Evolutionary conservation across 75 land plant species (phyloP).

Genomic region (Pinus albicaulis): DNA sequence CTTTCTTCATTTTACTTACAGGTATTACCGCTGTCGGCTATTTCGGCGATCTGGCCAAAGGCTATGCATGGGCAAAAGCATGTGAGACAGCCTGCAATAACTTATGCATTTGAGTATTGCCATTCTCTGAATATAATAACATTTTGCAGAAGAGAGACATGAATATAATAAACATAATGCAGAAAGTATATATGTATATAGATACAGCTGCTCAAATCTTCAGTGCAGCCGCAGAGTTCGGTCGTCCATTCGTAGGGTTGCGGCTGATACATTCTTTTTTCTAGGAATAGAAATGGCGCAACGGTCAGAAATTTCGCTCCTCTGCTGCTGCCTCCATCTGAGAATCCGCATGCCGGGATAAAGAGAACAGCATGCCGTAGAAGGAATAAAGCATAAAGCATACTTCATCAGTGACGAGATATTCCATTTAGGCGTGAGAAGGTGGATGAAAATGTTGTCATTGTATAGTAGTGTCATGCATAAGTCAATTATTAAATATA

Average conservation of each 20-base stretch:
- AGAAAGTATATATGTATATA: background rate
- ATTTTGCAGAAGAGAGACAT: background rate
- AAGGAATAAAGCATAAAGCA: too few relatives aligned
- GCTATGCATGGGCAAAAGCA: background rate
- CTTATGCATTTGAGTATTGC: background rate
- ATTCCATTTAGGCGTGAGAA: too few relatives aligned
- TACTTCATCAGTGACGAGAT: too few relatives aligned
- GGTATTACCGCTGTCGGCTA: background rate
- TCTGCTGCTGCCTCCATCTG: too few relatives aligned
- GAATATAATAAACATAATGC: background rate
- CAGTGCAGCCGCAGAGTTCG: background rate
- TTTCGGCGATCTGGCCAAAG: background rate
- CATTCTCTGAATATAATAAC: background rate
- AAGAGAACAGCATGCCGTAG: too few relatives aligned
- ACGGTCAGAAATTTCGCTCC: too few relatives aligned
- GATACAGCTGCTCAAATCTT: background rate
- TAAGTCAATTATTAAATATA: too few relatives aligned
- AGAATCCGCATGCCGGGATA: too few relatives aligned
- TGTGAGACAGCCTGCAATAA: background rate
- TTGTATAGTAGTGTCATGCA: too few relatives aligned
- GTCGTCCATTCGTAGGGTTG: background rate
- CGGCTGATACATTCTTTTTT: too few relatives aligned
- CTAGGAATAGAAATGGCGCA: too few relatives aligned
- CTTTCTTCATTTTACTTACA: background rate
- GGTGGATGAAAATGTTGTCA: too few relatives aligned